Percentiles rank a stretch among this genome's conserved stretches.
These are phyloP conservation scores for Phytophthora citricola DNA, from an alignment of 352 stramenopile genomes.

Conservation along the genomic window DNA sequence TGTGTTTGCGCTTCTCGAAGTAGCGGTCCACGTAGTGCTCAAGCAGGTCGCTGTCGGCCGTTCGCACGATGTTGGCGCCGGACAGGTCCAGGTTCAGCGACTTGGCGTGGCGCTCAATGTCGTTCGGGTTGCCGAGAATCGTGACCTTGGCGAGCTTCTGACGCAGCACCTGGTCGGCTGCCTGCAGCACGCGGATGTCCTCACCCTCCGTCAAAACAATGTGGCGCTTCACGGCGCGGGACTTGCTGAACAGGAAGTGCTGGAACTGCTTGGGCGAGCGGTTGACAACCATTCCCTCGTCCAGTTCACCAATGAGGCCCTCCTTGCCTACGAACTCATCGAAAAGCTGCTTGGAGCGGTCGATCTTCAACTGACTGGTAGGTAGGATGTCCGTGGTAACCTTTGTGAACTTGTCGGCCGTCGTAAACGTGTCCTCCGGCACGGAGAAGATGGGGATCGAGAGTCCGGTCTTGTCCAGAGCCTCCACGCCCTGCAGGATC, in stretches of 20 bases:
- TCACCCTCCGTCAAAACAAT: conserved; percentile 88
- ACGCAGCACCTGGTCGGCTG: conserved; percentile 74
- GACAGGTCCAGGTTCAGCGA: conserved; percentile 71
- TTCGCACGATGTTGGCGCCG: conserved; percentile 64
- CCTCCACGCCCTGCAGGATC: conserved; percentile 72
- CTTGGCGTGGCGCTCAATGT: conserved; percentile 72
- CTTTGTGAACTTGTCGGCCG: conserved; percentile 56
- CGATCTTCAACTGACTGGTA: conserved; percentile 74
- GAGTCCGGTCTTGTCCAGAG: conserved; percentile 68
- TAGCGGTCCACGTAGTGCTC: conserved; percentile 68
- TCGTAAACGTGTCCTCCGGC: conserved; percentile 69
- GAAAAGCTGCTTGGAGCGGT: conserved; percentile 69
- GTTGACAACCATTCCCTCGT: conserved; percentile 65
- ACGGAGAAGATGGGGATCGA: conserved; percentile 83
- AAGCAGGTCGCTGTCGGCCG: conserved; percentile 51
- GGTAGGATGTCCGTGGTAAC: conserved; percentile 77
- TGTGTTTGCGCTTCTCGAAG: conserved; percentile 86
- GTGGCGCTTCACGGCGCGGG: conserved; percentile 68
- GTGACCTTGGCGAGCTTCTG: conserved; percentile 75
- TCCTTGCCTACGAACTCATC: conserved; percentile 74
- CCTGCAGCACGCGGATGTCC: conserved; percentile 83
- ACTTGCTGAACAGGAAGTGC: conserved; percentile 87
- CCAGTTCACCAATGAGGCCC: conserved; percentile 68
- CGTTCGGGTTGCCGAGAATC: conserved; percentile 80
- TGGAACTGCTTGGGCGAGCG: conserved; percentile 87